Conservation (phyloP, 202 grass and related monocot genomes). For the Schoenoplectus triqueter region DNA sequence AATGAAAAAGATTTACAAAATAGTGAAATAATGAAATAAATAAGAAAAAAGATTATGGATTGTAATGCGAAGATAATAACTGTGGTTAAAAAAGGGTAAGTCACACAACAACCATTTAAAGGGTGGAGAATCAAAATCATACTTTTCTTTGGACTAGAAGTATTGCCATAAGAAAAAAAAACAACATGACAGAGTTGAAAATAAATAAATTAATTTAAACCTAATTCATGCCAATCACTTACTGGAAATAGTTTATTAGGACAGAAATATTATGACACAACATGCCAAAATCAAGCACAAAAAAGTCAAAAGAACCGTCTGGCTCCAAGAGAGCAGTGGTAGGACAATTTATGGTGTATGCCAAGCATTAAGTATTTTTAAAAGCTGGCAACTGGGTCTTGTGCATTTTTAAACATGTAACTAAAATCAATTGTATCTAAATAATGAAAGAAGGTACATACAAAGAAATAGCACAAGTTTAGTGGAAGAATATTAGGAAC, state of each 20-base stretch:
- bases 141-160: not conserved
- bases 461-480: not conserved
- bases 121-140: not conserved
- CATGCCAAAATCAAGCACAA: conserved; percentile 10
- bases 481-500: conserved; percentile 10
- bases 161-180: not conserved
- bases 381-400: conserved; percentile 11
- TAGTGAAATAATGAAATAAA: not conserved
- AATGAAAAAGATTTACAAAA: conserved; percentile 16
- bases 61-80: not conserved
- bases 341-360: not conserved
- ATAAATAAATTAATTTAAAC: not conserved
- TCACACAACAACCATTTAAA: not conserved
- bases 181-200: not conserved
- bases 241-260: conserved; percentile 9
- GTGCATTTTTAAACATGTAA: not conserved
- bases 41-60: not conserved
- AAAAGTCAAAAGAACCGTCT: not conserved
- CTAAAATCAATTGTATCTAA: not conserved
- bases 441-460: not conserved
- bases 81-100: not conserved
- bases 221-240: conserved; percentile 28
- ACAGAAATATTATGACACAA: not conserved
- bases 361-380: conserved; percentile 18
- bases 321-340: not conserved